Conservation (phyloP, 2,329 filamentous ascomycete genomes). For the Hypocrella siamensis region DNA sequence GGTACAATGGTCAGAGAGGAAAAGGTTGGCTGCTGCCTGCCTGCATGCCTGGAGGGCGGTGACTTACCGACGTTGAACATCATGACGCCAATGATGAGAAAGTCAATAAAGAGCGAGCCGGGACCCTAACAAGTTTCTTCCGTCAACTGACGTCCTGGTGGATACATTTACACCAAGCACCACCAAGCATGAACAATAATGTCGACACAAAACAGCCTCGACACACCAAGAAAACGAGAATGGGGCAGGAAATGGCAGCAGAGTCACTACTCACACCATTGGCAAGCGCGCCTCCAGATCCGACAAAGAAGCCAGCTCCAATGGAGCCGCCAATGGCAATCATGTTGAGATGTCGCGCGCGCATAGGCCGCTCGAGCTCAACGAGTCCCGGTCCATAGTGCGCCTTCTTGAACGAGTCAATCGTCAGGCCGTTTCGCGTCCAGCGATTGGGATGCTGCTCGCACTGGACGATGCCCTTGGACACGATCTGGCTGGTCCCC, state of each 20-base stretch:
- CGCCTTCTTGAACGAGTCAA: slow-evolving; percentile 21
- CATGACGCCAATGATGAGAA: slow-evolving; percentile 5
- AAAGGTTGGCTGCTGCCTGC: too few relatives aligned
- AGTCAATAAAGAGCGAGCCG: slow-evolving; percentile 4
- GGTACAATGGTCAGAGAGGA: background rate
- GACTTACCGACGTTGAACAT: slow-evolving; percentile 11
- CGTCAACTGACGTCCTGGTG: too few relatives aligned
- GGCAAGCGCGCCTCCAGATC: slow-evolving; percentile 35
- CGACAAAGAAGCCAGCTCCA: slow-evolving; percentile 47
- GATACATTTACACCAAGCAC: background rate
- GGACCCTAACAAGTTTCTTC: slow-evolving; percentile 2
- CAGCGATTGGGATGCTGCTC: slow-evolving; percentile 14
- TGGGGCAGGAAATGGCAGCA: slow-evolving; percentile 28
- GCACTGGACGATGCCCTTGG: slow-evolving; percentile 3
- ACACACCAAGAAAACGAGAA: slow-evolving; percentile 6
- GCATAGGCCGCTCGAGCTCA: slow-evolving; percentile 28
- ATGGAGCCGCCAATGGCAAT: slow-evolving; percentile 47
- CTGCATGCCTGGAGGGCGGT: too few relatives aligned
- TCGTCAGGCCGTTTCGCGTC: slow-evolving; percentile 21
- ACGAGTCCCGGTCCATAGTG: slow-evolving; percentile 16
- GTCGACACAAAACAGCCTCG: too few relatives aligned
- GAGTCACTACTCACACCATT: slow-evolving; percentile 34
- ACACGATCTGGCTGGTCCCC: slow-evolving; percentile 6
- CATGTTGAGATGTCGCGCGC: slow-evolving; percentile 41
- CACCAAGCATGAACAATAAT: too few relatives aligned